A percentile compares a stretch with the other conserved stretches of the same genome.
Evolutionary conservation across 176 grass and related monocot species (phyloP).

Genomic region (Oryza glaberrima): DNA sequence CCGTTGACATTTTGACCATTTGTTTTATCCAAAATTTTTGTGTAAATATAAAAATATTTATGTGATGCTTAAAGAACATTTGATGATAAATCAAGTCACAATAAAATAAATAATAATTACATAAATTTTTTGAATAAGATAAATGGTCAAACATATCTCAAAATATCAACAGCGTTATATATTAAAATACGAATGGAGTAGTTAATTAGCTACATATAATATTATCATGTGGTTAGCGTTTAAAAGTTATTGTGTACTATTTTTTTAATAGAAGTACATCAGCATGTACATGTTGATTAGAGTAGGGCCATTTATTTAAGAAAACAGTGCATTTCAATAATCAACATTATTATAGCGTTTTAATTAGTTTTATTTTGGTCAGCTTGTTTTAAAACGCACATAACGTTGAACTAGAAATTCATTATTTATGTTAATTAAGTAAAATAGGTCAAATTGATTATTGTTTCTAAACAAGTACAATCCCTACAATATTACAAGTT

Average conservation of each 20-base stretch:
- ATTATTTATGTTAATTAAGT: neutral
- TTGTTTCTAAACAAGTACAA: neutral
- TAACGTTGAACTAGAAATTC: neutral
- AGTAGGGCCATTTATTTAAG: neutral
- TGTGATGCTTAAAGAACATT: no score
- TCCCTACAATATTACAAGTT: neutral
- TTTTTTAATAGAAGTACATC: neutral
- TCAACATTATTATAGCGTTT: neutral
- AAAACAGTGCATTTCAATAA: neutral
- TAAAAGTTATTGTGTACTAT: neutral
- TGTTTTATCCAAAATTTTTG: no score
- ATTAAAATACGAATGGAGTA: no score
- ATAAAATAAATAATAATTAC: no score
- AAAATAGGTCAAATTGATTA: neutral
- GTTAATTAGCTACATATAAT: neutral
- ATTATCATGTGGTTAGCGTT: neutral
- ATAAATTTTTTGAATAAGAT: no score
- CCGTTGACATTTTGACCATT: no score
- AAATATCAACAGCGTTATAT: no score
- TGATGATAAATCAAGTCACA: no score
- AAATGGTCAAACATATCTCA: no score
- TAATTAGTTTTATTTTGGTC: neutral
- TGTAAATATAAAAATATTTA: no score
- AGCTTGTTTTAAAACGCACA: neutral
- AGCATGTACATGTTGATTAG: neutral